Conservation (phyloP, 2,329 filamentous ascomycete genomes). For the Trichoderma aggressivum region DNA sequence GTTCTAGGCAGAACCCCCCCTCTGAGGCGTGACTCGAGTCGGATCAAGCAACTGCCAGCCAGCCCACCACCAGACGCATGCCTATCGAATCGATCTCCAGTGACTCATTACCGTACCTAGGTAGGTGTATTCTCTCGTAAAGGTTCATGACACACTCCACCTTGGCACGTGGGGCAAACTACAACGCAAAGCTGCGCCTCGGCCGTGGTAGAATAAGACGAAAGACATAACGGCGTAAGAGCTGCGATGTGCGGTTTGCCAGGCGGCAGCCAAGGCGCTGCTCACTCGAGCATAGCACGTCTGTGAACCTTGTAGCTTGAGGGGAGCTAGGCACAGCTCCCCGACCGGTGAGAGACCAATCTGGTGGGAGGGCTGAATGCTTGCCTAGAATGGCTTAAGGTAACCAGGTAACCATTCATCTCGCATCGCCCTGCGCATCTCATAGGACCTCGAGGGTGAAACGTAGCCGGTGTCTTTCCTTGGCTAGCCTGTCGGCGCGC, state of each 20-base stretch:
- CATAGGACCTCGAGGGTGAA: not conserved
- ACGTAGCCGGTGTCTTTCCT: not conserved
- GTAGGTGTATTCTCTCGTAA: not conserved
- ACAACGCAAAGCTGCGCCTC: conserved; percentile 26
- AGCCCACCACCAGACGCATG: not conserved
- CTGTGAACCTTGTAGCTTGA: conserved; percentile 12
- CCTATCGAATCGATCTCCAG: conserved; percentile 1
- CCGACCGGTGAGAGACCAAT: not conserved
- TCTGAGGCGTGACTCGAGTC: conserved; percentile 4
- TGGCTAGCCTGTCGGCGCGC: not conserved
- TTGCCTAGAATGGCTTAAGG: conserved; percentile 4
- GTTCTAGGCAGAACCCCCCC: not conserved
- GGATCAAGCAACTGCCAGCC: not conserved
- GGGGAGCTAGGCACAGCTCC: not conserved
- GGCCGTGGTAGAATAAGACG: not conserved
- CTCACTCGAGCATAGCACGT: conserved; percentile 20
- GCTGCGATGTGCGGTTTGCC: not conserved
- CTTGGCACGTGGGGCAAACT: conserved; percentile 17
- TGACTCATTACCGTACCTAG: conserved; percentile 4
- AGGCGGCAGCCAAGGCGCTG: conserved; percentile 16
- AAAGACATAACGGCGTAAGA: conserved; percentile 3
- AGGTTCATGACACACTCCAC: not conserved
- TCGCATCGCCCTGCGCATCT: not conserved
- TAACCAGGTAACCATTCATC: not conserved
- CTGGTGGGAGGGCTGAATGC: conserved; percentile 1